phyloP scores from a whole-genome alignment of 495 filamentous ascomycete genomes.

The Penicillium soppii region DNA sequence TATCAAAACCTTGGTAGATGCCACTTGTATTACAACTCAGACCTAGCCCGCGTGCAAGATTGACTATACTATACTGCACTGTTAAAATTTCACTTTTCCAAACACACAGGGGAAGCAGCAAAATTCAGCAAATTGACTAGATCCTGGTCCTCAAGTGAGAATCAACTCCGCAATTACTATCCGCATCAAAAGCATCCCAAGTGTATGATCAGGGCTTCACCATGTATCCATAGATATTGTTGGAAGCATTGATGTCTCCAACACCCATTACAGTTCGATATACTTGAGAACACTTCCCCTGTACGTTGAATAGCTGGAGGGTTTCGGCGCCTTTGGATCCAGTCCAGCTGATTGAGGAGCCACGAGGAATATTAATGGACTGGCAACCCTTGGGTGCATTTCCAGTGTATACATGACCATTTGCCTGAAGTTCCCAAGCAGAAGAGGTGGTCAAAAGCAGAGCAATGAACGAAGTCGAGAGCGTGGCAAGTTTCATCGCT shows the following conservation, averaged over 20 bases:
- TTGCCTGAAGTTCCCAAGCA: slow-evolving; percentile 7
- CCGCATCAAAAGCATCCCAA: too few relatives aligned
- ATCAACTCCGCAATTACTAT: too few relatives aligned
- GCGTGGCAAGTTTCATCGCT: neutral
- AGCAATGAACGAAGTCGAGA: neutral
- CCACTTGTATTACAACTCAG: too few relatives aligned
- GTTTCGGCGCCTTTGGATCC: slow-evolving; percentile 13
- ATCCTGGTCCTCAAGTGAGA: too few relatives aligned
- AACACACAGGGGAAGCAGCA: too few relatives aligned
- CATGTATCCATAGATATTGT: slow-evolving; percentile 16
- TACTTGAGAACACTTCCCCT: slow-evolving; percentile 10
- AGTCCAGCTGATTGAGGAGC: slow-evolving; percentile 13
- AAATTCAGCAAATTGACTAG: too few relatives aligned
- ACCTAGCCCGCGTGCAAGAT: too few relatives aligned
- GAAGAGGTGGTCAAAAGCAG: neutral
- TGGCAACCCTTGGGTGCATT: slow-evolving; percentile 2
- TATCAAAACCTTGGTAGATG: too few relatives aligned
- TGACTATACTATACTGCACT: too few relatives aligned
- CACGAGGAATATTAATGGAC: slow-evolving; percentile 10
- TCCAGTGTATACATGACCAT: slow-evolving; percentile 1
- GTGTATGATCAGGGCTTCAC: slow-evolving; percentile 12
- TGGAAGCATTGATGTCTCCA: slow-evolving; percentile 21
- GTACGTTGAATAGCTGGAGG: slow-evolving; percentile 10
- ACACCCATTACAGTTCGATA: slow-evolving; percentile 17
- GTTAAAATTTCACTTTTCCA: too few relatives aligned